phyloP scores from a whole-genome alignment of 495 filamentous ascomycete genomes.

The Neurospora intermedia region DNA sequence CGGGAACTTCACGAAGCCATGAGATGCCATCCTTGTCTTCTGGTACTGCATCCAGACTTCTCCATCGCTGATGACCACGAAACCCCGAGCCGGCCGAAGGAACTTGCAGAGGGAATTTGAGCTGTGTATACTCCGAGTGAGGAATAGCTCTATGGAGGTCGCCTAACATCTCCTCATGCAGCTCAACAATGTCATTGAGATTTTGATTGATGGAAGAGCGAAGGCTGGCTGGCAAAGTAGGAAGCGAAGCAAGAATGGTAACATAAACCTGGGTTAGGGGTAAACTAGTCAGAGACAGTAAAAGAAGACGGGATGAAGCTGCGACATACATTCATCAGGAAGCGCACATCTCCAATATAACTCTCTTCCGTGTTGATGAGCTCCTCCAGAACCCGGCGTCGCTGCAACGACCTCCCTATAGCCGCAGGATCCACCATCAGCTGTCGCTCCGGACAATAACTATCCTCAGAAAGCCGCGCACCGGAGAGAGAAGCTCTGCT shows the following conservation, averaged over 20 bases:
- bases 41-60: constrained; percentile 50
- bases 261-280: constrained; percentile 50
- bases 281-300: constrained; percentile 4
- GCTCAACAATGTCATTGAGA: constrained; percentile 55
- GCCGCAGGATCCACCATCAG: constrained; percentile 58
- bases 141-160: constrained; percentile 54
- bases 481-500: constrained; percentile 51
- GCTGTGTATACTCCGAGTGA: constrained; percentile 48
- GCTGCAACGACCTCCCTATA: constrained; percentile 56
- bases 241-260: constrained; percentile 50
- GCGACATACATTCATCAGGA: constrained; percentile 64
- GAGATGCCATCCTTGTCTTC: constrained; percentile 31
- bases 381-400: constrained; percentile 72
- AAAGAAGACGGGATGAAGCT: not conserved
- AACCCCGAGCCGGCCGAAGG: constrained; percentile 3
- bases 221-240: constrained; percentile 43
- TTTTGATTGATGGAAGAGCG: constrained; percentile 54
- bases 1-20: constrained; percentile 37
- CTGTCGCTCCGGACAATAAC: constrained; percentile 41
- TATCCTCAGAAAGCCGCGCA: constrained; percentile 56
- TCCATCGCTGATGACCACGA: constrained; percentile 43
- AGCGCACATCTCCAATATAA: constrained; percentile 78
- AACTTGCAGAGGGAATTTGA: constrained; percentile 18
- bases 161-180: constrained; percentile 59
- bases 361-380: constrained; percentile 75